Evolutionary conservation across 2,329 filamentous ascomycete species (phyloP).

Genomic region (Ceratocystis harringtonii): DNA sequence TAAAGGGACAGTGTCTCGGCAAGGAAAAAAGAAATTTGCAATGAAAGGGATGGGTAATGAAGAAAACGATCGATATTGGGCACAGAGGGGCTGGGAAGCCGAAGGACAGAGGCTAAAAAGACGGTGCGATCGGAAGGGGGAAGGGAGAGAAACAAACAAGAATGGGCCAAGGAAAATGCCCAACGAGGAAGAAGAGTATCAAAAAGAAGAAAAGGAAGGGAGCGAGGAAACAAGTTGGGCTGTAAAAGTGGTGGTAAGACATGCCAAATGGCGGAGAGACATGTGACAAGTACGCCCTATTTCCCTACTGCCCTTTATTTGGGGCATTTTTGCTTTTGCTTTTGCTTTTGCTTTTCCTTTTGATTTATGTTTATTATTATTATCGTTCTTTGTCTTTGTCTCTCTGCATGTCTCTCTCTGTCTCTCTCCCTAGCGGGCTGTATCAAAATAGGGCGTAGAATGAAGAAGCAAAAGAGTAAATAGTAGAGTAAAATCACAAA

Average conservation of each 20-base stretch:
- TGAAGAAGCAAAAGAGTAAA: too few relatives aligned
- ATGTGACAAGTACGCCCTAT: background rate
- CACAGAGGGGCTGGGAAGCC: background rate
- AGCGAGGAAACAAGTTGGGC: background rate
- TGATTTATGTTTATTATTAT: background rate
- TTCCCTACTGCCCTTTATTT: background rate
- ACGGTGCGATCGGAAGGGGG: background rate
- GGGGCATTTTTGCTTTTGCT: background rate
- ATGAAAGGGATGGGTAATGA: background rate
- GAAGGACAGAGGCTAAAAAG: background rate
- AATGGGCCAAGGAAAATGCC: background rate
- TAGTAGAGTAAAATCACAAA: too few relatives aligned
- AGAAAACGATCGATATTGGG: background rate
- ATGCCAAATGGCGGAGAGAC: constrained; percentile 2
- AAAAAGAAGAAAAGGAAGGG: background rate
- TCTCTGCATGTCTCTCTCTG: background rate
- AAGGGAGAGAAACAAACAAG: background rate
- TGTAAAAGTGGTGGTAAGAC: background rate
- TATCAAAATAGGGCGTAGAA: background rate
- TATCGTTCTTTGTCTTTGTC: background rate
- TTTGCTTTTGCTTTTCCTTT: background rate
- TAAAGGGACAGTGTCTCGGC: background rate
- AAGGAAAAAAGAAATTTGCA: background rate
- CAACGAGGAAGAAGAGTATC: background rate
- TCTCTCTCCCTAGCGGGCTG: background rate